Evolutionary conservation across 2,329 filamentous ascomycete genomes (phyloP).

Genomic region (Verticillium tricorpus): DNA sequence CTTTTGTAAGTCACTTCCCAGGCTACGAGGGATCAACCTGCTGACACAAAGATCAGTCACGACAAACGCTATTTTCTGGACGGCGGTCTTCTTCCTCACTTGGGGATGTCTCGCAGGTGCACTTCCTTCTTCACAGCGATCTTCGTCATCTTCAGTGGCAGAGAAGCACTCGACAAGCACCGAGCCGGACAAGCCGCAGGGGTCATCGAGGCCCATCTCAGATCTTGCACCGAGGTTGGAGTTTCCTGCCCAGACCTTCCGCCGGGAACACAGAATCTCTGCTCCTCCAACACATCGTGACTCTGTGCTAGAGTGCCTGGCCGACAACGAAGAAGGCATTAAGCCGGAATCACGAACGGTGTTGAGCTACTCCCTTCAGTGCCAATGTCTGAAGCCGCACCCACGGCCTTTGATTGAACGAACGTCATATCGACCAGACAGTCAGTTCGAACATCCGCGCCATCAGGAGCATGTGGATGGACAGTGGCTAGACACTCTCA

Average conservation of each 20-base stretch:
- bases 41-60: slow-evolving; percentile 18
- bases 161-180: neutral
- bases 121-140: neutral
- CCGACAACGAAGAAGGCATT: slow-evolving; percentile 10
- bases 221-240: neutral
- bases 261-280: slow-evolving; percentile 3
- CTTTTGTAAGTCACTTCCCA: slow-evolving; percentile 31
- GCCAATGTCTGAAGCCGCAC: slow-evolving; percentile 3
- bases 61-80: slow-evolving; percentile 31
- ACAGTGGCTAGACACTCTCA: neutral
- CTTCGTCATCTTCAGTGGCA: neutral
- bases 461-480: neutral
- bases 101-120: slow-evolving; percentile 6
- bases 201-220: neutral
- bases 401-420: neutral
- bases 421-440: neutral
- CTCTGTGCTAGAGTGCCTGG: slow-evolving; percentile 5
- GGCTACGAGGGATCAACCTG: neutral
- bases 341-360: slow-evolving; percentile 4
- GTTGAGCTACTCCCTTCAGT: slow-evolving; percentile 9
- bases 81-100: slow-evolving; percentile 19
- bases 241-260: neutral
- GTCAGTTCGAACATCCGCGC: neutral
- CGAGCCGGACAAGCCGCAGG: neutral
- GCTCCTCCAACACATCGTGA: slow-evolving; percentile 6